Percentiles rank a stretch among this genome's conserved stretches.
These are phyloP conservation scores for Truncatella angustata DNA, from an alignment of 2,329 filamentous ascomycete species.

Conservation along the genomic window DNA sequence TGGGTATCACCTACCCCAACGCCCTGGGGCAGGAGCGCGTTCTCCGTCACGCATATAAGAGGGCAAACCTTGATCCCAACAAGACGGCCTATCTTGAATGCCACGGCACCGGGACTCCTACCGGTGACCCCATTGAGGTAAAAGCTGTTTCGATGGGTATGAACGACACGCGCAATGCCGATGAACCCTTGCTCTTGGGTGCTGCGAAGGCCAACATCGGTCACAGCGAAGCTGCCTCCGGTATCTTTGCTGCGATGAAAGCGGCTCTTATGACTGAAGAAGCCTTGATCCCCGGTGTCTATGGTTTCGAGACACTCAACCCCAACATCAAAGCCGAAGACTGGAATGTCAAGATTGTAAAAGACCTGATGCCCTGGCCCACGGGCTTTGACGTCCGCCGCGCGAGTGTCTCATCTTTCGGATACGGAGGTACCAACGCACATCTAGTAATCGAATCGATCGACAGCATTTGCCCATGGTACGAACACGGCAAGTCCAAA, in stretches of 20 bases:
- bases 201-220: conserved; percentile 11
- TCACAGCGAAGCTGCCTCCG: conserved; percentile 13
- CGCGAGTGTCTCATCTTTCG: conserved; percentile 5
- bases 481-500: not conserved
- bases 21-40: not conserved
- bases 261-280: conserved; percentile 14
- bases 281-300: conserved; percentile 13
- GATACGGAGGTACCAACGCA: conserved; percentile 13
- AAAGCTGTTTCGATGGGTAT: conserved; percentile 4
- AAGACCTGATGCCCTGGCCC: not conserved
- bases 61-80: conserved; percentile 18
- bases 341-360: conserved; percentile 3
- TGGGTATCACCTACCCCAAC: conserved; percentile 9
- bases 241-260: conserved; percentile 19
- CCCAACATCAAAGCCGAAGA: conserved; percentile 8
- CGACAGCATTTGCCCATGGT: not conserved
- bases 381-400: not conserved
- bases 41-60: conserved; percentile 8
- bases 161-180: conserved; percentile 1
- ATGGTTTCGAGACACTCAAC: not conserved
- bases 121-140: conserved; percentile 17
- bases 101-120: conserved; percentile 24
- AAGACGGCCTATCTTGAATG: conserved; percentile 21
- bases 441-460: conserved; percentile 12
- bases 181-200: conserved; percentile 7